Evolutionary conservation across 305 asterid genomes (phyloP).

Genomic region (Plantago lanceolata): DNA sequence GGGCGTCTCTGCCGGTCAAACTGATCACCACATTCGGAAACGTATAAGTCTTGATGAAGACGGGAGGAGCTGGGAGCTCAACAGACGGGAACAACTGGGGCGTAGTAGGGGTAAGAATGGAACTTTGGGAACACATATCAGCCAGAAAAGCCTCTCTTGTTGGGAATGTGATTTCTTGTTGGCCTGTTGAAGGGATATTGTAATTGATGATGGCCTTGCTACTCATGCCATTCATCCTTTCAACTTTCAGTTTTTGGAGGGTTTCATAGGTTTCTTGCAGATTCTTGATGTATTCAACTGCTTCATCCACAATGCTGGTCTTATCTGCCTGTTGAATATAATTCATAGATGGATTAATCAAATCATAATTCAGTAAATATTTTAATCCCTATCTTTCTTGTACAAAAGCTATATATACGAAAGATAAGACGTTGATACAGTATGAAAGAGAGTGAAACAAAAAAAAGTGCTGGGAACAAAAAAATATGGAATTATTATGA

Average conservation of each 20-base stretch:
- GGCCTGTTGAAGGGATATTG: not conserved
- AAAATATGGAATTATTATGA: too few species aligned
- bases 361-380: too few species aligned
- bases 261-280: conserved; percentile 21
- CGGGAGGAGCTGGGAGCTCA: conserved; percentile 13
- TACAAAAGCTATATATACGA: too few species aligned
- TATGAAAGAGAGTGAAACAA: too few species aligned
- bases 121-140: conserved; percentile 35
- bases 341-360: not conserved
- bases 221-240: conserved; percentile 20
- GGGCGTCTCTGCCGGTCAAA: conserved; percentile 46
- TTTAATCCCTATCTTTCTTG: too few species aligned
- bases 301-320: conserved; percentile 54
- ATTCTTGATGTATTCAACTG: conserved; percentile 32
- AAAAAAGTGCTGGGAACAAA: too few species aligned
- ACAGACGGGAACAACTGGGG: conserved; percentile 10
- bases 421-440: too few species aligned
- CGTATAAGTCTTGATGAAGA: conserved; percentile 38
- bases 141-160: conserved; percentile 45
- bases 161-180: conserved; percentile 5
- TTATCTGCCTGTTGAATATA: conserved; percentile 55
- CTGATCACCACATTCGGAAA: conserved; percentile 45
- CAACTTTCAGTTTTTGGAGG: conserved; percentile 34
- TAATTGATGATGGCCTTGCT: conserved; percentile 6
- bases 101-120: not conserved